Percentiles rank a stretch among this genome's conserved stretches.
These are phyloP conservation scores for Garcia nutans DNA, from an alignment of 345 rosid species.

Conservation along the genomic window DNA sequence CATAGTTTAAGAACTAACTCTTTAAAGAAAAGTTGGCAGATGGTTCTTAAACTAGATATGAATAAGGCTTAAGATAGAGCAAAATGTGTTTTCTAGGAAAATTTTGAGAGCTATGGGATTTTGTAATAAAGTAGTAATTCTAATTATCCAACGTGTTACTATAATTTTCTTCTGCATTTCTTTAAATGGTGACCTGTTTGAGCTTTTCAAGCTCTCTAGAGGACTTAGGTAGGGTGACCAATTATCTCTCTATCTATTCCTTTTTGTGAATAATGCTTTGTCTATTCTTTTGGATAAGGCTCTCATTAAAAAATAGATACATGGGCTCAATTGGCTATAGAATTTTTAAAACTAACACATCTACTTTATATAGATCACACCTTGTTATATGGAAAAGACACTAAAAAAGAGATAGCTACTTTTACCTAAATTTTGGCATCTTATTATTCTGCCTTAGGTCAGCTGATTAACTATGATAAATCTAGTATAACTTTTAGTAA, in stretches of 20 bases:
- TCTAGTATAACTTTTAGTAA: not conserved
- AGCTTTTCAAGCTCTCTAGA: not conserved
- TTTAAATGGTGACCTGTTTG: not conserved
- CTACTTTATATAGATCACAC: not conserved
- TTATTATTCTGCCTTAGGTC: not conserved
- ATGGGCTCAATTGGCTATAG: too few species aligned
- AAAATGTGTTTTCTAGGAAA: not conserved
- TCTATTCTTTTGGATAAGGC: too few species aligned
- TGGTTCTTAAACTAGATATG: conserved; percentile 1
- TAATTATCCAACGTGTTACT: not conserved
- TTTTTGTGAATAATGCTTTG: not conserved
- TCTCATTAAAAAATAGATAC: too few species aligned
- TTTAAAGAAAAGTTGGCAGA: too few species aligned
- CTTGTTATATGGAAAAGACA: not conserved
- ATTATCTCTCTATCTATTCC: not conserved
- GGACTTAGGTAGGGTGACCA: not conserved
- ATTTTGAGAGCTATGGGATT: not conserved
- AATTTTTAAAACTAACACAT: too few species aligned
- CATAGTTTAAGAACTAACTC: too few species aligned
- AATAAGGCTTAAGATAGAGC: not conserved
- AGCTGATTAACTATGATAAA: not conserved
- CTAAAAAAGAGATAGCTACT: not conserved
- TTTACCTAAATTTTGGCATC: too few species aligned
- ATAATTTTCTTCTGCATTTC: not conserved
- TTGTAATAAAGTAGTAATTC: not conserved